Conservation (phyloP, 129 eudicot genomes). For the Smallanthus sonchifolius region DNA sequence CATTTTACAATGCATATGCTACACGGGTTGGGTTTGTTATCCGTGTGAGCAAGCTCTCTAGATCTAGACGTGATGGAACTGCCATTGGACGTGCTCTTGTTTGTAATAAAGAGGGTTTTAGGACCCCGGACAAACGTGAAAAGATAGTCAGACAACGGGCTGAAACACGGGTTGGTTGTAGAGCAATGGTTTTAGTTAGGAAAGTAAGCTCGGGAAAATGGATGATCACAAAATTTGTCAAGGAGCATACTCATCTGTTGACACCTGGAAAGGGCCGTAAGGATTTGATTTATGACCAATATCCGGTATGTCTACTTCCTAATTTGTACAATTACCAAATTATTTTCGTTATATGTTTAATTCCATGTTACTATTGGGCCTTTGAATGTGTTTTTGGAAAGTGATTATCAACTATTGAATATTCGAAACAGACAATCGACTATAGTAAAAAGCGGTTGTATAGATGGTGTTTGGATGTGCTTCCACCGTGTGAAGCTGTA, state of each 20-base stretch:
- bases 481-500: background rate
- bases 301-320: conserved; percentile 59
- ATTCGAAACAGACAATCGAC: background rate
- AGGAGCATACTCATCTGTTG: conserved; percentile 73
- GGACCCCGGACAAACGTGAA: conserved; percentile 81
- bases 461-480: background rate
- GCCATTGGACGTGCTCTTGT: conserved; percentile 92
- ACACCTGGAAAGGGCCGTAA: conserved; percentile 85
- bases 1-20: conserved; percentile 79
- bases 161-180: conserved; percentile 90
- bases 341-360: background rate
- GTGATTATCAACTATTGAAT: background rate
- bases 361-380: background rate
- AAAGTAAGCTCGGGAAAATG: conserved; percentile 79
- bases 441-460: background rate
- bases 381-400: background rate
- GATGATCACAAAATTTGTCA: conserved; percentile 71
- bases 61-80: conserved; percentile 88
- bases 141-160: conserved; percentile 81
- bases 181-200: conserved; percentile 88
- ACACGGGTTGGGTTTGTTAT: conserved; percentile 73
- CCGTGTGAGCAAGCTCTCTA: conserved; percentile 83
- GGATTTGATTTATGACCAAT: conserved; percentile 69
- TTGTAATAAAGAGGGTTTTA: conserved; percentile 83
- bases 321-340: background rate